Evolutionary conservation across 1,139 yeast genomes (phyloP).

Genomic region (Schwanniomyces etchellsii): DNA sequence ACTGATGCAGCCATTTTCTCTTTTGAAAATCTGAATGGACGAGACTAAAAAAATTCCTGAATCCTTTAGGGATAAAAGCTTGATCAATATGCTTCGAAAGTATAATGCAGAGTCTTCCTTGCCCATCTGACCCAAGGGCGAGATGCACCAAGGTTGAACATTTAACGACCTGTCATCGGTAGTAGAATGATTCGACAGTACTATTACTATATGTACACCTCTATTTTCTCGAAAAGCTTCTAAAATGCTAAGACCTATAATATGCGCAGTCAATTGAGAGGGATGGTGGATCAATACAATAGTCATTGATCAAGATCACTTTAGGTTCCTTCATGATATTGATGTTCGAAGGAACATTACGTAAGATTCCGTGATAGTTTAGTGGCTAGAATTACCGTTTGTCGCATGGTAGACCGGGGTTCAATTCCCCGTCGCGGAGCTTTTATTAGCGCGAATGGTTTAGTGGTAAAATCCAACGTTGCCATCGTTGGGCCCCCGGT

Average conservation of each 20-base stretch:
- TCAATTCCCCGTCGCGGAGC: constrained; percentile 68
- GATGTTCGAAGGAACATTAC: not conserved
- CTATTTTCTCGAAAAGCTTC: not conserved
- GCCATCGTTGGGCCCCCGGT: constrained; percentile 51
- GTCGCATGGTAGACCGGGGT: constrained; percentile 67
- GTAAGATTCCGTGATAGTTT: constrained; percentile 39
- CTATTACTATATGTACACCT: too few relatives aligned
- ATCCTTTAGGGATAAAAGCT: too few relatives aligned
- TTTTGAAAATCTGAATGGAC: too few relatives aligned
- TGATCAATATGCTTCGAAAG: too few relatives aligned
- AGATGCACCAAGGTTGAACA: too few relatives aligned
- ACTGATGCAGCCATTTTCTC: too few relatives aligned
- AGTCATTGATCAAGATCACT: too few relatives aligned
- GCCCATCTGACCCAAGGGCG: too few relatives aligned
- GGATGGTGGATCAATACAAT: not conserved
- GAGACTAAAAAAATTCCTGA: too few relatives aligned
- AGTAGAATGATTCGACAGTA: too few relatives aligned
- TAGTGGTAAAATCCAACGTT: constrained; percentile 15
- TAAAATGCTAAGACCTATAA: not conserved
- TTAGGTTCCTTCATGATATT: not conserved
- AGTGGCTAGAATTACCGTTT: constrained; percentile 45
- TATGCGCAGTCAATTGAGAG: not conserved
- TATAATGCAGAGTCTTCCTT: too few relatives aligned
- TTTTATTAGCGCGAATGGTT: constrained; percentile 14
- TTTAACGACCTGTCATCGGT: too few relatives aligned